Evolutionary conservation across 108 stramenopile genomes (phyloP).

Genomic region (Nitzschia inconspicua): DNA sequence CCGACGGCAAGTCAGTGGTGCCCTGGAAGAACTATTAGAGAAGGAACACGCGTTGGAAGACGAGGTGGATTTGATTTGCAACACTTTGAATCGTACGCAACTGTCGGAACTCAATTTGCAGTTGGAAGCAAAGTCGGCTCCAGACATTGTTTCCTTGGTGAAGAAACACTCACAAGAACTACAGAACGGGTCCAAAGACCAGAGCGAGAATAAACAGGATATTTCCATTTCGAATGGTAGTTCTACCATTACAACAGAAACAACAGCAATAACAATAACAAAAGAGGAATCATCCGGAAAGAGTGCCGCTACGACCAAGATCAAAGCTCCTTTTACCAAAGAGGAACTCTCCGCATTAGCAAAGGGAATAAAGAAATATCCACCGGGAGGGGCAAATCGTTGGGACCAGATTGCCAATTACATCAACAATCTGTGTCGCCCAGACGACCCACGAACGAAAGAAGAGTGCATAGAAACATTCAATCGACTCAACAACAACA

Average conservation of each 20-base stretch:
- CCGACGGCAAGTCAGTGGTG: constrained; percentile 42
- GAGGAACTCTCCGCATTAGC: constrained; percentile 89
- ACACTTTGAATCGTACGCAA: constrained; percentile 14
- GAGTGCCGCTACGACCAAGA: constrained; percentile 6
- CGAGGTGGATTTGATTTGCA: constrained; percentile 21
- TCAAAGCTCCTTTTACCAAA: constrained; percentile 78
- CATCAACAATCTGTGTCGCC: constrained; percentile 77
- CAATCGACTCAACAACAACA: constrained; percentile 60
- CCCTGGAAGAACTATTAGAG: constrained; percentile 38
- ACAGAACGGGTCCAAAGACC: constrained; percentile 2
- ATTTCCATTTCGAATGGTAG: neutral
- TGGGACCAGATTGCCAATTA: constrained; percentile 95
- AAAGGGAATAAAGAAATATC: constrained; percentile 93
- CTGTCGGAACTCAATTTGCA: constrained; percentile 14
- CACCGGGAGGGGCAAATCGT: constrained; percentile 88
- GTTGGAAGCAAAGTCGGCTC: constrained; percentile 9
- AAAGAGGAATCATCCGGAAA: neutral
- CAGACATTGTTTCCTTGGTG: constrained; percentile 10
- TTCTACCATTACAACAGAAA: neutral
- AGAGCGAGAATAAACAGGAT: constrained; percentile 3
- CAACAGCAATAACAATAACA: neutral
- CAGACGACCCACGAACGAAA: constrained; percentile 76
- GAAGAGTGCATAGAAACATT: constrained; percentile 95
- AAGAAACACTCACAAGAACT: constrained; percentile 6
- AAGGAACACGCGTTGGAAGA: constrained; percentile 45